Percentiles rank a stretch among this genome's conserved stretches.
These are phyloP conservation scores for Flammula alnicola DNA, from an alignment of 1,284 basidiomycete genomes.

Conservation along the genomic window DNA sequence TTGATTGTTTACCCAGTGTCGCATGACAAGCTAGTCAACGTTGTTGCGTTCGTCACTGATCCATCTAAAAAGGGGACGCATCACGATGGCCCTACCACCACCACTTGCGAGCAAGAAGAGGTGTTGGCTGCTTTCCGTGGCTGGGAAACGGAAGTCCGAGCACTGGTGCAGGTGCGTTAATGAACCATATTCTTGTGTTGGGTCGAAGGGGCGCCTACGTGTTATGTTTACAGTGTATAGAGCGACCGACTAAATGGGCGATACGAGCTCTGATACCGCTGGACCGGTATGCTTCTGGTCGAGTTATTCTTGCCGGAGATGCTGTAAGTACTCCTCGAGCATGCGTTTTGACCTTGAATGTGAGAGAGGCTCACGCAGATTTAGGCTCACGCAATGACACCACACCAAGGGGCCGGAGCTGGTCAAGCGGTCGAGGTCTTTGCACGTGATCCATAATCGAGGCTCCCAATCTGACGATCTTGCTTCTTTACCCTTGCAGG, in stretches of 20 bases:
- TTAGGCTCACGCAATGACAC: slow-evolving; percentile 53
- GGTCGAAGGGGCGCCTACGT: too few relatives aligned
- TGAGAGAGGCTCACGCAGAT: slow-evolving; percentile 3
- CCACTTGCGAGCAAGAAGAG: slow-evolving; percentile 34
- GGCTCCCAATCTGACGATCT: too few relatives aligned
- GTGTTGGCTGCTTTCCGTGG: slow-evolving; percentile 36
- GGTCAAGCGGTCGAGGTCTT: slow-evolving; percentile 57
- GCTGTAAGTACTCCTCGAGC: slow-evolving; percentile 37
- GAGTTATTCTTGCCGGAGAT: slow-evolving; percentile 46
- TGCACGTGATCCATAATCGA: not conserved
- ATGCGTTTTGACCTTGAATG: not conserved
- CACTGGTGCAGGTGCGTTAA: slow-evolving; percentile 31
- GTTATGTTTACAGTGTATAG: slow-evolving; percentile 37
- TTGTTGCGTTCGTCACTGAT: slow-evolving; percentile 44
- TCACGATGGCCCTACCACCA: slow-evolving; percentile 44
- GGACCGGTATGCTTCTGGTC: slow-evolving; percentile 37
- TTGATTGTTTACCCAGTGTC: slow-evolving; percentile 51
- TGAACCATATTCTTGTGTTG: too few relatives aligned
- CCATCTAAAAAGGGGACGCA: slow-evolving; percentile 41
- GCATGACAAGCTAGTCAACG: slow-evolving; percentile 45
- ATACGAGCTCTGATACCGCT: slow-evolving; percentile 44
- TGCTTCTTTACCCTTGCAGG: slow-evolving; percentile 1
- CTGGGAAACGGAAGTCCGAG: slow-evolving; percentile 51
- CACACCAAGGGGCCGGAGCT: slow-evolving; percentile 55
- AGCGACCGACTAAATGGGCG: slow-evolving; percentile 42